Base-by-base conservation (phyloP, 2,329 filamentous ascomycete genomes). In the Monilinia fructigena region DNA sequence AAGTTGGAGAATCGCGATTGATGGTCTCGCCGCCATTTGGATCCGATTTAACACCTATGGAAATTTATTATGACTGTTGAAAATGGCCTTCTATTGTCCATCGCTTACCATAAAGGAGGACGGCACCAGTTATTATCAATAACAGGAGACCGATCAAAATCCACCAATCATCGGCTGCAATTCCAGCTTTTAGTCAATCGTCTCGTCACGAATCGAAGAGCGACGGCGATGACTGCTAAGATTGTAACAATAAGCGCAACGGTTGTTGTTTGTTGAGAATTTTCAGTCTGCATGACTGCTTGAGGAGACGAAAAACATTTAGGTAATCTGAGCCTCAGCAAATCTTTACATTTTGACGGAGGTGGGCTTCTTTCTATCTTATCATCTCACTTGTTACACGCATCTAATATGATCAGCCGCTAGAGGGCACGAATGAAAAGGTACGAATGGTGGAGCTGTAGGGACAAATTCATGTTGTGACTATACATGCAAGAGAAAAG, bases 121-220 rank as follows among this genome's bases (percentile, higher is more conserved):
- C 45, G 31, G 42, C 50, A 31, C 54, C 54, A 14, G 18, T 31
- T n/a, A 52, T 7, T 11, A 65, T 40, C 35, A 59, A 23, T 18
- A 59, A 31, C 18, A 60, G 1, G 1, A 65, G 18, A 4, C 61
- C 67, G 28, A 45, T 28, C 11, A 69, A 35, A 20, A 68, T 63
- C 62, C 61, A 69, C 67, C 67, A 69, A 48, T 69, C 67, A 55
- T 69, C 67, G 2, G 56, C 28, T 26, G 31, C 67, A 60, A 63
- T 47, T 2, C 66, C 66, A 14, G 56, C 62, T 50, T 50, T 64
- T 65, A 6, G 62, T 58, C 7, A 66, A 38, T 23, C 40, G 53
- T 14, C 66, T 53, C 4, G 66, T 62, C 14, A 62, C 31, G n/a
- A 69, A 69, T 12, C 67, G 61, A 53, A 69, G 62, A 7, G 54